A percentile compares a stretch with the other conserved stretches of the same genome.
Evolutionary conservation across 2,329 filamentous ascomycete species (phyloP).

Genomic region (Fusarium sp.): DNA sequence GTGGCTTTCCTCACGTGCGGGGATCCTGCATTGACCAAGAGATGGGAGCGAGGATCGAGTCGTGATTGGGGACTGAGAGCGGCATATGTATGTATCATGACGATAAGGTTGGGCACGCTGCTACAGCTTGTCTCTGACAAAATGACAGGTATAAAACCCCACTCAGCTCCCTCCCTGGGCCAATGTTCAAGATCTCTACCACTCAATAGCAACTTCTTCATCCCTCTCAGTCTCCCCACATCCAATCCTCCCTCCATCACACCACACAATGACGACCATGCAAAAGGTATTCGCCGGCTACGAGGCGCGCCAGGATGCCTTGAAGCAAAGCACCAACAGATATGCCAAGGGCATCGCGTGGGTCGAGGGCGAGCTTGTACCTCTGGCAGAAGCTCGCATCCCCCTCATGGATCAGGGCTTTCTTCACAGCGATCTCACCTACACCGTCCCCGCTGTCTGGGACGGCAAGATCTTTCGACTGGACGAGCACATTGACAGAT

Average conservation of each 20-base stretch:
- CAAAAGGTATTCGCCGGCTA: constrained; percentile 53
- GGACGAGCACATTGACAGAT: constrained; percentile 57
- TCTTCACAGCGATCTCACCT: constrained; percentile 61
- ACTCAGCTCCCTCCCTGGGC: neutral
- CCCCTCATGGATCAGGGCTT: constrained; percentile 62
- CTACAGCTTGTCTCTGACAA: neutral
- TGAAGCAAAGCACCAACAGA: constrained; percentile 28
- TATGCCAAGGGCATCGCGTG: constrained; percentile 56
- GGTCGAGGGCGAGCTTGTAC: constrained; percentile 55
- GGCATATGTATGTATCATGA: neutral
- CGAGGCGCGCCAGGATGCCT: constrained; percentile 29
- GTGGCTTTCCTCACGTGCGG: neutral
- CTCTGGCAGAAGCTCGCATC: constrained; percentile 57
- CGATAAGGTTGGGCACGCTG: neutral
- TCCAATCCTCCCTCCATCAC: neutral
- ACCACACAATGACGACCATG: constrained; percentile 53
- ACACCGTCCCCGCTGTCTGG: constrained; percentile 62
- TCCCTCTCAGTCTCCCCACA: neutral
- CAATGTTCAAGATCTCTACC: neutral
- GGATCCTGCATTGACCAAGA: neutral
- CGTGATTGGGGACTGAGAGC: neutral
- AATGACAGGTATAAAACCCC: neutral
- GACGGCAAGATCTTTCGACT: constrained; percentile 62
- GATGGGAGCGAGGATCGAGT: neutral
- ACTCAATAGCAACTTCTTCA: neutral